phyloP scores from a whole-genome alignment of 1,139 yeast genomes.

The Candida dubliniensis region DNA sequence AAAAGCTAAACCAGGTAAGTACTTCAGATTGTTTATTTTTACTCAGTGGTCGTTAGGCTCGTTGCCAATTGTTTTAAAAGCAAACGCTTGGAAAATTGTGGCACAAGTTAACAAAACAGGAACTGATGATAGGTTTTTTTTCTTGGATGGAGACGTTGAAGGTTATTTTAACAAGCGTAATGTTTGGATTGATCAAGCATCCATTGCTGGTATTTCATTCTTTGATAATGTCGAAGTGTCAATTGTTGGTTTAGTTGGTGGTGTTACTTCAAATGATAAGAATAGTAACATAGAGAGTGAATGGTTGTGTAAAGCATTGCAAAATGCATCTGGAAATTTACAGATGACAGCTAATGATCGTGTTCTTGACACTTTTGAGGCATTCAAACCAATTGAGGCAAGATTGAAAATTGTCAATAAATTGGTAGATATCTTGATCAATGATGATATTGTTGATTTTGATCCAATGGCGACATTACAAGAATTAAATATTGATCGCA shows the following conservation, averaged over 20 bases:
- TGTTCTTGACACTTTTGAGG: conserved; percentile 52
- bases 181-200: conserved; percentile 46
- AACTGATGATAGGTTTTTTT: conserved; percentile 32
- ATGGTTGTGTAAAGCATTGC: conserved; percentile 57
- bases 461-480: conserved; percentile 59
- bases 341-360: conserved; percentile 57
- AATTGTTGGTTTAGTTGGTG: conserved; percentile 57
- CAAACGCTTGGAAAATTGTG: conserved; percentile 34
- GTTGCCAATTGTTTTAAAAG: conserved; percentile 36
- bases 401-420: conserved; percentile 59
- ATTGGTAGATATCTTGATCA: conserved; percentile 56
- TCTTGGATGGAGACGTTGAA: conserved; percentile 30
- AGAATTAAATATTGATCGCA: conserved; percentile 44
- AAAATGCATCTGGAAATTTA: conserved; percentile 40
- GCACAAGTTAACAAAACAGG: conserved; percentile 24
- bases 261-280: conserved; percentile 45
- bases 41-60: conserved; percentile 42
- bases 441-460: conserved; percentile 38
- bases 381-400: conserved; percentile 52
- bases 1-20: conserved; percentile 39
- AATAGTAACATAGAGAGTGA: conserved; percentile 51
- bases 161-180: conserved; percentile 37
- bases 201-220: conserved; percentile 45
- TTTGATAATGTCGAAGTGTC: conserved; percentile 54
- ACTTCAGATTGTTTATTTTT: conserved; percentile 40